phyloP scores from a whole-genome alignment of 1,284 basidiomycete species.

The Meira miltonrushii region DNA sequence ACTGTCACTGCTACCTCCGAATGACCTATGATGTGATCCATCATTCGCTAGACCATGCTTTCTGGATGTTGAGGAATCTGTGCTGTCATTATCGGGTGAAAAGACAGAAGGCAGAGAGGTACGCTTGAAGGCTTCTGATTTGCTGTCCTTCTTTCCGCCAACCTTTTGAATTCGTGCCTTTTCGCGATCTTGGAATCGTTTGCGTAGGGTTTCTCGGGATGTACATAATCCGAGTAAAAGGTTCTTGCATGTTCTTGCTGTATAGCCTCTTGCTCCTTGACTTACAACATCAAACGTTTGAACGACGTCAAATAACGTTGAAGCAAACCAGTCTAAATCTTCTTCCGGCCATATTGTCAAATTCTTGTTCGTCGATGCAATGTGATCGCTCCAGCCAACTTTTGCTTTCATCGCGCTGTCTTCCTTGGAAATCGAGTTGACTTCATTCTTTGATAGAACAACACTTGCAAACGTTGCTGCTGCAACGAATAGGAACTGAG shows the following conservation, averaged over 20 bases:
- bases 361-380: background rate
- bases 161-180: background rate
- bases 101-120: no score
- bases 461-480: constrained; percentile 1
- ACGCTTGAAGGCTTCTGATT: no score
- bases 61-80: no score
- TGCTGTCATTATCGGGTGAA: no score
- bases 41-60: no score
- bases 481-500: background rate
- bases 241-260: background rate
- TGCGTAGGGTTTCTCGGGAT: background rate
- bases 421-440: no score
- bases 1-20: no score
- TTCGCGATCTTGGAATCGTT: background rate
- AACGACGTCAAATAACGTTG: background rate
- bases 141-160: no score
- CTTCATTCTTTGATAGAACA: background rate
- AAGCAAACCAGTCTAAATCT: constrained; percentile 8
- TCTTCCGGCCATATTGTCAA: background rate
- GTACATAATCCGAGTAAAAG: background rate
- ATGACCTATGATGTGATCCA: no score
- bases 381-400: background rate
- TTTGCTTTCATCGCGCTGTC: no score
- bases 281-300: background rate
- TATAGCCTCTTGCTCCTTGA: background rate